Evolutionary conservation across 768 basidiomycete species (phyloP).

Genomic region (Leccinellum rugosiceps): DNA sequence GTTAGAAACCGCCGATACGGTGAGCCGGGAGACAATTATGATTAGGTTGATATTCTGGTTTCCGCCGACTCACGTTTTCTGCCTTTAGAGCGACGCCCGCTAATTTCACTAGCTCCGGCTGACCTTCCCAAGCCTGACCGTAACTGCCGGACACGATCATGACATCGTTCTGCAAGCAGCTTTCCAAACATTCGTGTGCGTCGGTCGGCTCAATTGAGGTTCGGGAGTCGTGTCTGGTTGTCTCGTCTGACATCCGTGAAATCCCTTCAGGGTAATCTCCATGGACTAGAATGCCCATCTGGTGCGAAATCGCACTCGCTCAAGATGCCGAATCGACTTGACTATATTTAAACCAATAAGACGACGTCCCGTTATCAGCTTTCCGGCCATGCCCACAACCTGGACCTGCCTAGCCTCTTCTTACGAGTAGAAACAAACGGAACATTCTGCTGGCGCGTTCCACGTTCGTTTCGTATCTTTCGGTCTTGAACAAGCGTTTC

Average conservation of each 20-base stretch:
- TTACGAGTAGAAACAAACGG: not conserved
- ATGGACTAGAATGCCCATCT: not conserved
- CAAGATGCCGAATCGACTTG: no score
- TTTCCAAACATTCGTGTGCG: slow-evolving; percentile 6
- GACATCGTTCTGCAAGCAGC: not conserved
- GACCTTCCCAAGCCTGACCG: not conserved
- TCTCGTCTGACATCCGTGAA: not conserved
- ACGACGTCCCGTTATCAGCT: not conserved
- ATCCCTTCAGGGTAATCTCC: not conserved
- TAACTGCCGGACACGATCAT: slow-evolving; percentile 2
- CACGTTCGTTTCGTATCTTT: slow-evolving; percentile 1
- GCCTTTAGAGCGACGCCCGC: not conserved
- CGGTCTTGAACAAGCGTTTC: slow-evolving; percentile 2
- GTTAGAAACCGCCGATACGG: not conserved
- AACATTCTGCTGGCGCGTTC: not conserved
- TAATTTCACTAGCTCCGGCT: not conserved
- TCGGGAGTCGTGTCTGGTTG: not conserved
- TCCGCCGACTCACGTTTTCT: not conserved
- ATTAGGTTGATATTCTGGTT: not conserved
- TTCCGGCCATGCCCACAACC: not conserved
- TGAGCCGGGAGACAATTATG: not conserved
- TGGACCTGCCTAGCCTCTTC: not conserved
- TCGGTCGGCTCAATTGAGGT: slow-evolving; percentile 13
- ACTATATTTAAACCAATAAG: not conserved
- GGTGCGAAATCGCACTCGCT: not conserved